These are phyloP conservation scores for Microbotryum saponariae DNA, from an alignment of 1,284 basidiomycete species.

Conservation along the genomic window DNA sequence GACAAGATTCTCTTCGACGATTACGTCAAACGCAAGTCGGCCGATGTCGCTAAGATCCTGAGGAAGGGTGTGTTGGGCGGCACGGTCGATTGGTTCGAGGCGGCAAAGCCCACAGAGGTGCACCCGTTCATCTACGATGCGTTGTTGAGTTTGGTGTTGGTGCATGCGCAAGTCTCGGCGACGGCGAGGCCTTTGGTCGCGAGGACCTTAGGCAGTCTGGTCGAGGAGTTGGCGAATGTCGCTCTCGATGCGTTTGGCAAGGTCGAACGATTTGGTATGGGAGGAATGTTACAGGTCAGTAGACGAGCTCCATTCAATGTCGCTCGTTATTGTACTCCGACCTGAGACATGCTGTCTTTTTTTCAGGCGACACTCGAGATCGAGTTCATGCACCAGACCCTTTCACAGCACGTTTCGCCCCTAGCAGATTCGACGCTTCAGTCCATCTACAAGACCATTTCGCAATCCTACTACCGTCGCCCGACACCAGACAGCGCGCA, in stretches of 20 bases:
- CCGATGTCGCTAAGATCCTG: constrained; percentile 59
- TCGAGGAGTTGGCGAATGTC: constrained; percentile 73
- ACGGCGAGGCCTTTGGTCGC: constrained; percentile 71
- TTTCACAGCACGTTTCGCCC: constrained; percentile 76
- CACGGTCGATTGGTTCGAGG: constrained; percentile 80
- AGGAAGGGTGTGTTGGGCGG: constrained; percentile 68
- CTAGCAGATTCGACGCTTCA: constrained; percentile 72
- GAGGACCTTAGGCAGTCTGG: constrained; percentile 70
- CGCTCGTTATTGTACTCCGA: neutral
- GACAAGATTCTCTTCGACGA: constrained; percentile 81
- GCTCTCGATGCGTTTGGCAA: constrained; percentile 76
- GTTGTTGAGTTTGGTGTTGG: constrained; percentile 77
- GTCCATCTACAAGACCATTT: constrained; percentile 89
- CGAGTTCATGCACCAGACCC: constrained; percentile 95
- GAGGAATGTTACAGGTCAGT: constrained; percentile 89
- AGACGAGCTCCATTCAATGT: neutral
- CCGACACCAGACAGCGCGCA: constrained; percentile 44
- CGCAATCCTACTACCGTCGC: constrained; percentile 75
- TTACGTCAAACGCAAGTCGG: constrained; percentile 71
- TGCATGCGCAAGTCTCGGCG: constrained; percentile 82
- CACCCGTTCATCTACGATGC: constrained; percentile 88
- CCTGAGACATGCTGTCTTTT: neutral
- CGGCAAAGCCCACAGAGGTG: constrained; percentile 58
- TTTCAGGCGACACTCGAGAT: constrained; percentile 93
- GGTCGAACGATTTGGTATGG: constrained; percentile 86